Evolutionary conservation across 352 stramenopile genomes (phyloP).

Genomic region (Pythium brassicae): DNA sequence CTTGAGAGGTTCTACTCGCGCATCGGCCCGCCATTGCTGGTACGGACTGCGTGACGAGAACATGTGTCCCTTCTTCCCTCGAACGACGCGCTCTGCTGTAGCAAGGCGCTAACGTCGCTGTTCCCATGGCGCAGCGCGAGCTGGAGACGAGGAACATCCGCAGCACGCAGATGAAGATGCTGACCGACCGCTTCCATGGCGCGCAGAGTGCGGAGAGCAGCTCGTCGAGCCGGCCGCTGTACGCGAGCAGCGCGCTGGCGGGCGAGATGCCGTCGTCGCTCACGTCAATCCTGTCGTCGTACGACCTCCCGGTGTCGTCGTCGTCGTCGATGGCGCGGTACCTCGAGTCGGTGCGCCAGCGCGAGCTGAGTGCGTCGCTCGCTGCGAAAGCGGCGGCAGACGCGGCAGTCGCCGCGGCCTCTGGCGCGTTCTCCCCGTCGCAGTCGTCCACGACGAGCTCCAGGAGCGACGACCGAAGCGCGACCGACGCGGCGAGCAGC

Average conservation of each 20-base stretch:
- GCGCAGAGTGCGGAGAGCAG: slow-evolving; percentile 6
- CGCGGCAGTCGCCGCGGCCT: not conserved
- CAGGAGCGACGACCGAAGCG: slow-evolving; percentile 12
- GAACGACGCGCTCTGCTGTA: too few relatives aligned
- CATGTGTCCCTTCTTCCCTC: too few relatives aligned
- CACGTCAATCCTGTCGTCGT: slow-evolving; percentile 45
- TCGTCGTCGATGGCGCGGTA: slow-evolving; percentile 56
- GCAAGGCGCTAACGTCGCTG: not conserved
- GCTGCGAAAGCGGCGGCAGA: slow-evolving; percentile 23
- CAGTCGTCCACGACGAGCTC: slow-evolving; percentile 37
- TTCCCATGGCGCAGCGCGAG: slow-evolving; percentile 31
- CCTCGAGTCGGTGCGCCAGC: slow-evolving; percentile 39
- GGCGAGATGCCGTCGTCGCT: slow-evolving; percentile 15
- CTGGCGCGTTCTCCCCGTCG: slow-evolving; percentile 33
- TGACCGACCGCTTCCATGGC: slow-evolving; percentile 47
- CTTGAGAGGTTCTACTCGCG: slow-evolving; percentile 75
- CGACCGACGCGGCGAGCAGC: slow-evolving; percentile 6
- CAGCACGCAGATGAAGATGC: slow-evolving; percentile 66
- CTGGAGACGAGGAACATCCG: slow-evolving; percentile 76
- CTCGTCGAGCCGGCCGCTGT: not conserved
- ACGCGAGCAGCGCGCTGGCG: not conserved
- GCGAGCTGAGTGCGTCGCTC: slow-evolving; percentile 21
- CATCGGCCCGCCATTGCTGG: slow-evolving; percentile 64
- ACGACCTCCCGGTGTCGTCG: slow-evolving; percentile 32
- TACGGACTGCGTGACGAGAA: slow-evolving; percentile 21